Conservation (phyloP, 805 yeast species). For the Lipomyces starkeyi region DNA sequence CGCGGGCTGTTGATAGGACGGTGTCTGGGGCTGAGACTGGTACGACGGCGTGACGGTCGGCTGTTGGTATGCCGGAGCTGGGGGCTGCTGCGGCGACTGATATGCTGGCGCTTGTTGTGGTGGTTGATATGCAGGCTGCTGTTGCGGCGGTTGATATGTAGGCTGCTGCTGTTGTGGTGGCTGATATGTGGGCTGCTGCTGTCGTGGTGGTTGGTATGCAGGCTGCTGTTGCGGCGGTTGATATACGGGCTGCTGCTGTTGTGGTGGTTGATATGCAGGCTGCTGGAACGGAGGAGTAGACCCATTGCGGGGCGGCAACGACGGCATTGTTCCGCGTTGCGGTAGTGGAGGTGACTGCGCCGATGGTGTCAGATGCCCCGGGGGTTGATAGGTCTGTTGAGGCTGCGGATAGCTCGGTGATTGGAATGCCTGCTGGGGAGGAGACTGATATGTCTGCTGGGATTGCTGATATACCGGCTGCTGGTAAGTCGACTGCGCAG, state of each 20-base stretch:
- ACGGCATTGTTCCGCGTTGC: conserved; percentile 15
- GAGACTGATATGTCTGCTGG: conserved; percentile 23
- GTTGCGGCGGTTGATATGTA: neutral
- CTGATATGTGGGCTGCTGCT: conserved; percentile 11
- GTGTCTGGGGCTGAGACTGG: conserved; percentile 5
- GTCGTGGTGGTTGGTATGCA: neutral
- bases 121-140: conserved; percentile 17
- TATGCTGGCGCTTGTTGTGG: conserved; percentile 15
- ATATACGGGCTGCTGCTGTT: conserved; percentile 14
- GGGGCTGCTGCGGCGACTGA: conserved; percentile 14
- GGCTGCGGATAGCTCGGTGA: conserved; percentile 11
- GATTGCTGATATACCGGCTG: conserved; percentile 20
- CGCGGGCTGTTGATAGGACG: conserved; percentile 16
- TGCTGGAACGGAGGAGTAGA: neutral
- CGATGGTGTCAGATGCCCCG: conserved; percentile 9
- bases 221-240: neutral
- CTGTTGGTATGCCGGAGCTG: conserved; percentile 10
- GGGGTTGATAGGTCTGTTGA: conserved; percentile 13
- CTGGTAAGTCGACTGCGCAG: conserved; percentile 29
- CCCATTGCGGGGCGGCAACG: conserved; percentile 4
- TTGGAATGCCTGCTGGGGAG: conserved; percentile 23
- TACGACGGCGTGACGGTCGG: conserved; percentile 13
- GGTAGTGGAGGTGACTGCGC: conserved; percentile 19
- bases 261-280: conserved; percentile 8
- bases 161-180: neutral